Evolutionary conservation across 352 stramenopile genomes (phyloP).

Genomic region (Achlya hypogyna): DNA sequence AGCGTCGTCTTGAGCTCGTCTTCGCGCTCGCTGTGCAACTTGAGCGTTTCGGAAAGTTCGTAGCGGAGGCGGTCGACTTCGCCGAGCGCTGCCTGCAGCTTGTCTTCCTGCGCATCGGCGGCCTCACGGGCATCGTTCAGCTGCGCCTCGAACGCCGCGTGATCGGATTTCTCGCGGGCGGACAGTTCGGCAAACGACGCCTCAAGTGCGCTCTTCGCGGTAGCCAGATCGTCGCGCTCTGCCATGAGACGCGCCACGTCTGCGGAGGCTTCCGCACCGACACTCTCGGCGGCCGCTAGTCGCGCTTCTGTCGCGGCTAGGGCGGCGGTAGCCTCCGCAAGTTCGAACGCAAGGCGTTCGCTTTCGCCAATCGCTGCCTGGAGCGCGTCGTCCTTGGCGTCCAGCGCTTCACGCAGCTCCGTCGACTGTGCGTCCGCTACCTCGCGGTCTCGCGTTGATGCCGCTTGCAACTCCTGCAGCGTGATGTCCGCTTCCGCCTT

Average conservation of each 20-base stretch:
- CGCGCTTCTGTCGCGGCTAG: not conserved
- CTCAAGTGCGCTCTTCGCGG: not conserved
- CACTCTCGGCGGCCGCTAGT: not conserved
- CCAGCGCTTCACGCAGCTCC: not conserved
- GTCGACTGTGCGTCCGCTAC: not conserved
- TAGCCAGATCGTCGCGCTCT: not conserved
- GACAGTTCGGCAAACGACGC: not conserved
- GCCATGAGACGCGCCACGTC: not conserved
- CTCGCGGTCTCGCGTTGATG: not conserved
- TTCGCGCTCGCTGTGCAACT: not conserved
- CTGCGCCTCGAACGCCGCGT: not conserved
- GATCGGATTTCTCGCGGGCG: not conserved
- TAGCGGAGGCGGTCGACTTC: not conserved
- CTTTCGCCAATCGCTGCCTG: not conserved
- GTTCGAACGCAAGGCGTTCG: not conserved
- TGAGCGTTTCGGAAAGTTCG: not conserved
- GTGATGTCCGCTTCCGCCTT: constrained; percentile 68
- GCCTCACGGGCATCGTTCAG: not conserved
- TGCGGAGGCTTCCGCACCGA: not conserved
- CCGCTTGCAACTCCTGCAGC: constrained; percentile 42
- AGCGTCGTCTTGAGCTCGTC: not conserved
- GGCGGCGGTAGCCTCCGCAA: not conserved
- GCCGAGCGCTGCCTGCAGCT: not conserved
- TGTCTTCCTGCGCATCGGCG: not conserved
- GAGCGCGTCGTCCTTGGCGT: not conserved